These are phyloP conservation scores for Trichoderma breve DNA, from an alignment of 2,329 filamentous ascomycete genomes.

Conservation along the genomic window DNA sequence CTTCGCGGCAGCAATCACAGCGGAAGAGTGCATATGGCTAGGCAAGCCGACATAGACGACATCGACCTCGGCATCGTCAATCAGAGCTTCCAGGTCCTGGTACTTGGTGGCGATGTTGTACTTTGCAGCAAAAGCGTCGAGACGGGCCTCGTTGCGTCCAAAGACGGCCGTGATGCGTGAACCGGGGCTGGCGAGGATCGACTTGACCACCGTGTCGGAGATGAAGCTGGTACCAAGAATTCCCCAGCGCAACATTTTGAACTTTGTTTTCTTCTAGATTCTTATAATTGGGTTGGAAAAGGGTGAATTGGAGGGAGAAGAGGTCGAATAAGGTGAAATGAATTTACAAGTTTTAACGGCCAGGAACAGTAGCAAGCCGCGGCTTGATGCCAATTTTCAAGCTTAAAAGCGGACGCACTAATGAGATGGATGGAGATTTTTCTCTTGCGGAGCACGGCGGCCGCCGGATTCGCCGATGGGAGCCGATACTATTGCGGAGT, in stretches of 20 bases:
- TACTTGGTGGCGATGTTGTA: constrained; percentile 26
- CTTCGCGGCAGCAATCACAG: constrained; percentile 26
- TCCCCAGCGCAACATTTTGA: constrained; percentile 29
- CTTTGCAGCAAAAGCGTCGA: constrained; percentile 28
- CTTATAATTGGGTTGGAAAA: background rate
- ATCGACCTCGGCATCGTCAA: constrained; percentile 28
- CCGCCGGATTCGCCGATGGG: constrained; percentile 9
- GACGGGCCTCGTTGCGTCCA: constrained; percentile 27
- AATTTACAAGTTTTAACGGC: background rate
- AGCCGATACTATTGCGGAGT: constrained; percentile 9
- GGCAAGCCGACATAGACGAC: constrained; percentile 31
- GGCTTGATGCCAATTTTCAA: constrained; percentile 6
- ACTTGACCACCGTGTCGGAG: constrained; percentile 28
- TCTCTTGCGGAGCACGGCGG: constrained; percentile 9
- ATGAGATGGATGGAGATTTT: background rate
- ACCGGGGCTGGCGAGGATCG: constrained; percentile 25
- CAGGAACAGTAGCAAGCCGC: background rate
- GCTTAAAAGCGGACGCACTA: background rate
- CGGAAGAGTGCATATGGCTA: constrained; percentile 29
- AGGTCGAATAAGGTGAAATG: background rate
- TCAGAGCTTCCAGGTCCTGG: constrained; percentile 25
- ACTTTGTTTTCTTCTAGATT: background rate
- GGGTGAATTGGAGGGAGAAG: background rate
- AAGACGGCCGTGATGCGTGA: constrained; percentile 30
- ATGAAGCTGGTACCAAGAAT: constrained; percentile 33